phyloP scores from a whole-genome alignment of 2,329 filamentous ascomycete genomes.

The Aspergillus pseudoterreus region DNA sequence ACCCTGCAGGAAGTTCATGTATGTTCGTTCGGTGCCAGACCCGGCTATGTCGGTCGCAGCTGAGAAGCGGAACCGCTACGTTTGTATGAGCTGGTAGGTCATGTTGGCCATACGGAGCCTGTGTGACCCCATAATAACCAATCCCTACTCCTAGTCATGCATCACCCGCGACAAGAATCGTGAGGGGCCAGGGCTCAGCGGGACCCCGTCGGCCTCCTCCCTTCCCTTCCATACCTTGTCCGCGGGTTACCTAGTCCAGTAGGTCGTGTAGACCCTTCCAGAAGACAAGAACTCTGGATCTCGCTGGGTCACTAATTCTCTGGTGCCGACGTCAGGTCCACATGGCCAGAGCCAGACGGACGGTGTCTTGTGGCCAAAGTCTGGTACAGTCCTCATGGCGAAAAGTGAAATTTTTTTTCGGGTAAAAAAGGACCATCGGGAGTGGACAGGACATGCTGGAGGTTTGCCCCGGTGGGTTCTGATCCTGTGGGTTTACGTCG shows the following conservation, averaged over 20 bases:
- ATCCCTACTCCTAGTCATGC: too few relatives aligned
- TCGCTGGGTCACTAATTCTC: background rate
- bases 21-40: background rate
- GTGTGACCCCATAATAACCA: too few relatives aligned
- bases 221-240: background rate
- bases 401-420: background rate
- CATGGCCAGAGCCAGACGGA: slow-evolving; percentile 16
- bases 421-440: background rate
- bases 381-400: slow-evolving; percentile 6
- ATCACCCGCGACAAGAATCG: too few relatives aligned
- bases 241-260: background rate
- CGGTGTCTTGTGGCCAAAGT: slow-evolving; percentile 5
- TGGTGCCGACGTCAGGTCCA: slow-evolving; percentile 25
- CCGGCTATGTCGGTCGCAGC: too few relatives aligned
- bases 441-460: background rate
- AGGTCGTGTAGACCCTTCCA: background rate
- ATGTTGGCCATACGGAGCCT: too few relatives aligned
- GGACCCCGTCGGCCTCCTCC: background rate
- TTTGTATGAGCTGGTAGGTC: too few relatives aligned
- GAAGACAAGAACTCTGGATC: background rate
- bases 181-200: too few relatives aligned
- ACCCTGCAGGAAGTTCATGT: background rate
- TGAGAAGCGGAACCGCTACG: too few relatives aligned
- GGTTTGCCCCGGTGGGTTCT: background rate
- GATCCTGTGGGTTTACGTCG: background rate